Percentiles rank a stretch among this genome's conserved stretches.
Conservation (phyloP, 2,329 filamentous ascomycete species). For the Cladosporium sp. region DNA sequence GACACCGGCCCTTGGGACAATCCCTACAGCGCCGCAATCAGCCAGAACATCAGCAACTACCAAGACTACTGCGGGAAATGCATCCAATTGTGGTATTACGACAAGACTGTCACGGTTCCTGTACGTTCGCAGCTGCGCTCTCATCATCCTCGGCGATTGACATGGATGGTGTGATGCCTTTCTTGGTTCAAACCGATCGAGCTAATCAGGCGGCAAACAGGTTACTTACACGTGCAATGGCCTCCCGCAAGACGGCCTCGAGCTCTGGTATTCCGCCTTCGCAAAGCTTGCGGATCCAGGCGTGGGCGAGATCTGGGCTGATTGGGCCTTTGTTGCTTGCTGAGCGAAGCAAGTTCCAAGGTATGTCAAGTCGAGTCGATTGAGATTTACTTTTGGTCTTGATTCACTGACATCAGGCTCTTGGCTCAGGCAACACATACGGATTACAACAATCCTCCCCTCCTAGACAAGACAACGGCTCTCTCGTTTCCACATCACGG, state of each 20-base stretch:
- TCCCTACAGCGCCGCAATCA: not conserved
- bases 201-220: not conserved
- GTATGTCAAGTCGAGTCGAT: too few relatives aligned
- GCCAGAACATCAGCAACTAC: not conserved
- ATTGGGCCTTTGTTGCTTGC: not conserved
- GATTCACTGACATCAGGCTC: too few relatives aligned
- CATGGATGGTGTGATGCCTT: not conserved
- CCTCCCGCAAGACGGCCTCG: not conserved
- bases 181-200: not conserved
- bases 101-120: not conserved
- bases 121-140: not conserved
- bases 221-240: not conserved
- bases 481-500: too few relatives aligned
- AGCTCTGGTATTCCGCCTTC: not conserved
- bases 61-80: constrained; percentile 5
- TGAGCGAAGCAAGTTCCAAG: not conserved
- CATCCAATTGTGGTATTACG: not conserved
- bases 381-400: not conserved
- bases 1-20: not conserved
- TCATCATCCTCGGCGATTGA: too few relatives aligned
- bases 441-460: too few relatives aligned
- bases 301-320: not conserved
- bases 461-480: too few relatives aligned
- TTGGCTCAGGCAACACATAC: too few relatives aligned
- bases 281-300: not conserved